phyloP scores from a whole-genome alignment of 106 monocot genomes.

The Triglochin maritima region DNA sequence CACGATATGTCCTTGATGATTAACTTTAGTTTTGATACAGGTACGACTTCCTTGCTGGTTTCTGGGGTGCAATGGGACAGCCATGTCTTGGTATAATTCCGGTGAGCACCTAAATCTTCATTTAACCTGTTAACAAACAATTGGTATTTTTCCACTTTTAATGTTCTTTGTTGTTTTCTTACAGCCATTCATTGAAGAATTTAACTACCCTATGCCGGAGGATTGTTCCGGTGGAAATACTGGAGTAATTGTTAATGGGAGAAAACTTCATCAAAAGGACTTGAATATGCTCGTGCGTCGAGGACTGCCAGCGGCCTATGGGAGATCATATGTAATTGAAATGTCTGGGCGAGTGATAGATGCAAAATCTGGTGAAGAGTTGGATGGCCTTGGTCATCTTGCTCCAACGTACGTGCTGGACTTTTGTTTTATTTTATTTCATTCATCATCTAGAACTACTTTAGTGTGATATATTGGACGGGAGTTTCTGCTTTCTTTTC shows the following conservation, averaged over 20 bases:
- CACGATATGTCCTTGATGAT: neutral
- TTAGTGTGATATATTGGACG: too few relatives aligned
- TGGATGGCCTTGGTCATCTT: constrained; percentile 82
- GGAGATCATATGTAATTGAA: constrained; percentile 59
- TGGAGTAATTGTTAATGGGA: constrained; percentile 73
- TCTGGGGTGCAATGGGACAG: constrained; percentile 88
- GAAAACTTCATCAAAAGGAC: constrained; percentile 88
- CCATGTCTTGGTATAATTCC: constrained; percentile 94
- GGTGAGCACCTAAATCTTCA: constrained; percentile 16
- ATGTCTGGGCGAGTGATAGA: constrained; percentile 84
- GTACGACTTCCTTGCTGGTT: constrained; percentile 97
- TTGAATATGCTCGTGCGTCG: constrained; percentile 58
- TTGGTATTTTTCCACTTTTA: too few relatives aligned
- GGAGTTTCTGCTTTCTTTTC: too few relatives aligned
- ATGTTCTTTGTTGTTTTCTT: neutral
- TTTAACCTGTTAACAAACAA: too few relatives aligned
- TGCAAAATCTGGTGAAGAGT: constrained; percentile 74
- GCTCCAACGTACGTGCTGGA: constrained; percentile 73
- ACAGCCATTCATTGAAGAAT: constrained; percentile 91
- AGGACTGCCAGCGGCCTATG: constrained; percentile 48
- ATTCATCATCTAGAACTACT: too few relatives aligned
- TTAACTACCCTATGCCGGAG: constrained; percentile 77
- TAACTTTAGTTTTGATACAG: constrained; percentile 20
- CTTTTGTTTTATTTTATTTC: too few relatives aligned
- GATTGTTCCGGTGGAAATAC: constrained; percentile 82